Evolutionary conservation across 805 yeast genomes (phyloP).

Genomic region (Saccharomycopsis selenospora): DNA sequence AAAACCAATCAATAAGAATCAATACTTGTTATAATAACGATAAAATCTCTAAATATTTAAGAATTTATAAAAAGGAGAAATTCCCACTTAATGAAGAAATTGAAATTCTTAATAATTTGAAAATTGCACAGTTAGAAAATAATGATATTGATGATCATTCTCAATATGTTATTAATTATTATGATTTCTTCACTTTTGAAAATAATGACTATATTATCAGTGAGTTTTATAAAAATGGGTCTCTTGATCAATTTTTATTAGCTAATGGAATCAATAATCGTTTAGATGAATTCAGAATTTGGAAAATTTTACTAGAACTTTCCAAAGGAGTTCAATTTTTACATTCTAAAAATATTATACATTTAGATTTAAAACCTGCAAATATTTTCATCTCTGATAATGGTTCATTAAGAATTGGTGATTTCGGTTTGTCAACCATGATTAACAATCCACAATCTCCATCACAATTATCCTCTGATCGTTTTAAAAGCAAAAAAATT

Average conservation of each 20-base stretch:
- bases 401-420: conserved; percentile 90
- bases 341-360: conserved; percentile 69
- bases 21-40: conserved; percentile 12
- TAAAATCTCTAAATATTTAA: conserved; percentile 14
- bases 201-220: conserved; percentile 67
- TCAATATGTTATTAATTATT: conserved; percentile 17
- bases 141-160: conserved; percentile 10
- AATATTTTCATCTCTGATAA: conserved; percentile 91
- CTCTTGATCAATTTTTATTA: conserved; percentile 68
- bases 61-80: conserved; percentile 8
- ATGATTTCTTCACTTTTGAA: conserved; percentile 15
- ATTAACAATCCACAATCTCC: conserved; percentile 25
- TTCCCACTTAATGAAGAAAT: conserved; percentile 25
- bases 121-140: conserved; percentile 21
- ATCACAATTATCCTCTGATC: not conserved
- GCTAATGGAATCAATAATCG: conserved; percentile 50
- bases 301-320: conserved; percentile 92
- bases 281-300: conserved; percentile 93
- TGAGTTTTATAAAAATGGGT: conserved; percentile 93
- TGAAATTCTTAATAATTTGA: conserved; percentile 31
- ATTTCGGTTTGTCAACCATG: conserved; percentile 89
- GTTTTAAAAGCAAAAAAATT: conserved; percentile 30
- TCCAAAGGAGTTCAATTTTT: conserved; percentile 73
- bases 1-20: not conserved
- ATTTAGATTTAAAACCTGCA: conserved; percentile 91